Percentiles rank a stretch among this genome's conserved stretches.
These are phyloP conservation scores for Plasmodium gaboni DNA, from an alignment of 169 alveolate species.

Conservation along the genomic window DNA sequence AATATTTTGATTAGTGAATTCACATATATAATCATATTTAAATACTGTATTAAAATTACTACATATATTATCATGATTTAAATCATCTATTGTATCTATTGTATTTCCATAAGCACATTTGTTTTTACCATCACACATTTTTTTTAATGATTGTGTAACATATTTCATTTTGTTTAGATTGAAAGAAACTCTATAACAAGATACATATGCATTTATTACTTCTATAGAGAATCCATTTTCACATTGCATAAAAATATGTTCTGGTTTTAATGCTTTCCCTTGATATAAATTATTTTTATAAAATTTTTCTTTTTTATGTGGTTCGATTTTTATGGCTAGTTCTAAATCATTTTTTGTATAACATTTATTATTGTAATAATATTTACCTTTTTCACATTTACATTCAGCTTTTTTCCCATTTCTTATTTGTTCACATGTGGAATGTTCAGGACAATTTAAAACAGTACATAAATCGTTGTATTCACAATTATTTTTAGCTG, in stretches of 20 bases:
- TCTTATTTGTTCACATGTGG: slow-evolving; percentile 15
- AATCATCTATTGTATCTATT: neutral
- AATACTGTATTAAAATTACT: neutral
- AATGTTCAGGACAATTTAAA: slow-evolving; percentile 27
- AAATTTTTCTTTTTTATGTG: neutral
- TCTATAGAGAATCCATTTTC: slow-evolving; percentile 11
- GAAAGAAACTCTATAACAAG: slow-evolving; percentile 18
- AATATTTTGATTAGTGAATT: neutral
- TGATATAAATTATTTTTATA: slow-evolving; percentile 11
- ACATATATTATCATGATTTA: slow-evolving; percentile 3
- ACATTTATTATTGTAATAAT: slow-evolving; percentile 25
- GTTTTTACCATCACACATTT: slow-evolving; percentile 14
- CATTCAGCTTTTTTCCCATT: slow-evolving; percentile 42
- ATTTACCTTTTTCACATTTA: slow-evolving; percentile 27
- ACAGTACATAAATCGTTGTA: slow-evolving; percentile 18
- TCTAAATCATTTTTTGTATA: slow-evolving; percentile 16
- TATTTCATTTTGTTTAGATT: slow-evolving; percentile 17
- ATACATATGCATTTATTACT: slow-evolving; percentile 30
- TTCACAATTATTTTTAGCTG: neutral
- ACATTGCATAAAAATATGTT: slow-evolving; percentile 39
- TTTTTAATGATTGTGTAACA: slow-evolving; percentile 10
- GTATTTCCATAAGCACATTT: slow-evolving; percentile 32
- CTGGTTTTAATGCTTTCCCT: slow-evolving; percentile 14
- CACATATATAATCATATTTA: slow-evolving; percentile 40
- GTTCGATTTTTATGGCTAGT: slow-evolving; percentile 12